Evolutionary conservation across 169 alveolate genomes (phyloP).

Genomic region (Plasmodium coatneyi): DNA sequence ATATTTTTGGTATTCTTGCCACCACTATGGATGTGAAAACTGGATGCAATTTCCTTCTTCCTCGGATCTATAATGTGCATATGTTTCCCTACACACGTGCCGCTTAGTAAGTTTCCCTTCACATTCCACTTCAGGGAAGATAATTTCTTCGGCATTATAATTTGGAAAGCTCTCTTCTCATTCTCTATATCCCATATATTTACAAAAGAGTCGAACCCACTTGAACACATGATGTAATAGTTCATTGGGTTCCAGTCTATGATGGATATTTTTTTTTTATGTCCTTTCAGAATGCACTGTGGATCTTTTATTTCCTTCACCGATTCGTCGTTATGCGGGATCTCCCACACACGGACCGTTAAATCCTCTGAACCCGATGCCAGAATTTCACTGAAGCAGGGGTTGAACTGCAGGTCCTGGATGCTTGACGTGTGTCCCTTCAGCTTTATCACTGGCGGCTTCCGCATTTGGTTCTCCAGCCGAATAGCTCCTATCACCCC

Average conservation of each 20-base stretch:
- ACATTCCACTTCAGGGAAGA: constrained; percentile 81
- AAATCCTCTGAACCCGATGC: constrained; percentile 85
- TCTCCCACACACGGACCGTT: constrained; percentile 80
- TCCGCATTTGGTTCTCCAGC: constrained; percentile 77
- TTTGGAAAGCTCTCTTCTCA: constrained; percentile 73
- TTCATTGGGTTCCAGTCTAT: constrained; percentile 81
- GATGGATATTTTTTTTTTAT: constrained; percentile 80
- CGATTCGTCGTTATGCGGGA: constrained; percentile 64
- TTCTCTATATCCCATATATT: constrained; percentile 82
- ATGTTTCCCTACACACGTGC: constrained; percentile 13
- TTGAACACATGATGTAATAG: constrained; percentile 78
- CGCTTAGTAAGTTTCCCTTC: constrained; percentile 67
- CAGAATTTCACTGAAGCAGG: constrained; percentile 76
- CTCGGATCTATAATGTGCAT: constrained; percentile 82
- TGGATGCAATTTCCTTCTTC: constrained; percentile 63
- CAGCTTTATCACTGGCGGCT: constrained; percentile 77
- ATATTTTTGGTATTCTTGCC: constrained; percentile 77
- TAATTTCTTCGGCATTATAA: constrained; percentile 74
- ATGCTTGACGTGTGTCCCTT: constrained; percentile 81
- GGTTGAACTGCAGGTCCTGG: constrained; percentile 81
- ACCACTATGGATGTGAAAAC: constrained; percentile 79
- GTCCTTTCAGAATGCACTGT: constrained; percentile 78
- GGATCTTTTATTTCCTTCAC: constrained; percentile 53
- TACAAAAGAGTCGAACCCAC: constrained; percentile 77
- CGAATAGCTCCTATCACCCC: constrained; percentile 80